Evolutionary conservation across 768 basidiomycete species (phyloP).

Genomic region (Mycena alexandri): DNA sequence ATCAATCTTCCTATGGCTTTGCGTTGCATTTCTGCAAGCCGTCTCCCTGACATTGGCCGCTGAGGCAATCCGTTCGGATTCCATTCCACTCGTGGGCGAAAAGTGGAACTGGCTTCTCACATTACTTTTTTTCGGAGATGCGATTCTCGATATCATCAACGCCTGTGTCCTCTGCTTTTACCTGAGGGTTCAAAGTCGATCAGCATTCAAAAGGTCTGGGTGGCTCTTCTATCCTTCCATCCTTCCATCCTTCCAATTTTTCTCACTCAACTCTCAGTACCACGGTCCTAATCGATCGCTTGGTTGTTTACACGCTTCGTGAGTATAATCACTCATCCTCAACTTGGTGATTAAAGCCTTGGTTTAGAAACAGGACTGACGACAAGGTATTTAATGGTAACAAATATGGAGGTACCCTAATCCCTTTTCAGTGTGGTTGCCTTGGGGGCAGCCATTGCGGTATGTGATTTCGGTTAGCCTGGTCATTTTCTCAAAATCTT

Average conservation of each 20-base stretch:
- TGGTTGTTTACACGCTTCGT: conserved; percentile 34
- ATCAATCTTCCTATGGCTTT: conserved; percentile 22
- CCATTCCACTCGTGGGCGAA: conserved; percentile 16
- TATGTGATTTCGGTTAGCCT: not conserved
- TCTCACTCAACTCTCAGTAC: conserved; percentile 17
- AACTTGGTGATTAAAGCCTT: not conserved
- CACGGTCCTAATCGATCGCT: conserved; percentile 16
- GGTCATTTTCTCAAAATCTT: not conserved
- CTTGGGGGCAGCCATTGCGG: conserved; percentile 32
- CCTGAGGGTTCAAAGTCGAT: conserved; percentile 27
- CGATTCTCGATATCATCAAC: conserved; percentile 28
- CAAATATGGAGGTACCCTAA: not conserved
- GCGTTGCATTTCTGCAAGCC: conserved; percentile 25
- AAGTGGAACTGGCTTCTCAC: conserved; percentile 20
- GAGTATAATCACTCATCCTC: not conserved
- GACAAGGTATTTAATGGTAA: conserved; percentile 23
- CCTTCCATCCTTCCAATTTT: not conserved
- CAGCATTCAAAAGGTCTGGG: conserved; percentile 24
- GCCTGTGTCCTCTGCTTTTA: conserved; percentile 29
- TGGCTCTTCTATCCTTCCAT: not conserved
- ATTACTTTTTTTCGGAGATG: conserved; percentile 33
- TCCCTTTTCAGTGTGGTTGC: conserved; percentile 31
- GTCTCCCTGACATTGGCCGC: conserved; percentile 20
- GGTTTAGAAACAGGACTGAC: conserved; percentile 30
- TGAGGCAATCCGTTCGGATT: conserved; percentile 14